Base-by-base conservation (phyloP, 2,329 filamentous ascomycete species). In the Fusarium sp. region DNA sequence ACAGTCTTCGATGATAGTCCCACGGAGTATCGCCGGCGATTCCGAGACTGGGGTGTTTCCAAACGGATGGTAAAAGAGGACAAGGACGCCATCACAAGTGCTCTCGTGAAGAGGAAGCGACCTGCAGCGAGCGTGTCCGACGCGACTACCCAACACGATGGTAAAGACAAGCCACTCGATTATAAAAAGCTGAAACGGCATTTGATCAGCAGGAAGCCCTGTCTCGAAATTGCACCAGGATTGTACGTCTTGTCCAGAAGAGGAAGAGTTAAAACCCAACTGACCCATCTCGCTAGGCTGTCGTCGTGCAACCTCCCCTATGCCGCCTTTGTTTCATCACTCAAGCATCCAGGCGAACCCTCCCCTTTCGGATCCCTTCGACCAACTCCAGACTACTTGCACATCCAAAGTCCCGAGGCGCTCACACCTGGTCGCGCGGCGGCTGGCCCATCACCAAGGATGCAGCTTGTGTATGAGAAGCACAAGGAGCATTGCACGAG, bases 221-320 rank as follows among this genome's bases (percentile, higher is more conserved):
- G 20, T 6, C 11, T 38, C 6, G 6, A 59, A 38, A 5, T 59
- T 4, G 16, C 35, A 10, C 56, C 56, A 16, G 56, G 56, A 2
- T 20, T 59, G 56, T 59, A 40, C 3, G 56, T 38, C 6, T 11
- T 22, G 6, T 5, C 6, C 24, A 10, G 13, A 5, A 14, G 13
- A 10, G 29, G 52, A 20, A 2, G 52, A 5, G n/a, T 13, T 24
- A 0, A 9, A 38, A 10, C 4, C 1, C 9, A 37, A 7, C 31
- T 57, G 31, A 38, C 13, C 20, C 7, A 37, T 22, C 9, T 22
- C 2, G 5, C 8, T 38, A 74, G 72, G 7, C 42, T 76, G 0
- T 71, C 67, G 0, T 66, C 54, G 0, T 73, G 62, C 61, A 62
- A 31, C 2, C 72, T 73, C 1, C 72, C 73, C 0, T 75, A 74